Percentiles rank a stretch among this genome's conserved stretches.
Conservation (phyloP, 83 land plant species). For the Thuja plicata region DNA sequence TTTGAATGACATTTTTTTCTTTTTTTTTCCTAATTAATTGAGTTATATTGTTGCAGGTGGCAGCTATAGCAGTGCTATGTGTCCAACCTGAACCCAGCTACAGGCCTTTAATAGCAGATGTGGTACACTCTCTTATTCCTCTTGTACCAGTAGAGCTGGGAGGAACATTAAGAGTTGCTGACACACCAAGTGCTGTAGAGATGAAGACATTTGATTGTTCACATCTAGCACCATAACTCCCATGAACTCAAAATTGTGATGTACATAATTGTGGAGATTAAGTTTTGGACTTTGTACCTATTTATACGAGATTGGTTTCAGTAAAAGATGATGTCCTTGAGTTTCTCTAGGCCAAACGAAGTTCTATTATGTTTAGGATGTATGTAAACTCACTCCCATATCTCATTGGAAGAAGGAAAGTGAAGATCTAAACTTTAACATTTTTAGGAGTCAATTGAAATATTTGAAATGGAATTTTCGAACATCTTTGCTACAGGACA, state of each 20-base stretch:
- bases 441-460: no score
- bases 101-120: conserved; percentile 85
- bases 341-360: background rate
- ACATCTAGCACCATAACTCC: background rate
- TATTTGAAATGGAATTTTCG: no score
- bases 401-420: no score
- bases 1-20: background rate
- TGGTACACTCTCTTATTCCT: conserved; percentile 76
- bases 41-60: conserved; percentile 50
- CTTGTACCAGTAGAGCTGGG: conserved; percentile 79
- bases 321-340: background rate
- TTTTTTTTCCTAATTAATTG: background rate
- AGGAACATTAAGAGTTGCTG: conserved; percentile 47
- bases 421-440: no score
- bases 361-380: no score
- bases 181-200: background rate
- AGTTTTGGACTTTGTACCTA: background rate
- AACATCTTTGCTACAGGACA: no score
- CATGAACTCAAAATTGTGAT: background rate
- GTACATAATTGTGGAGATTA: background rate
- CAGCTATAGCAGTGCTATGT: conserved; percentile 83
- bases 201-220: conserved; percentile 3
- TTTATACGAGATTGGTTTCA: background rate
- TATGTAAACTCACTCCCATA: no score
- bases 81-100: conserved; percentile 89